phyloP scores from a whole-genome alignment of 1,139 yeast genomes.

The Kluyveromyces sp. region DNA sequence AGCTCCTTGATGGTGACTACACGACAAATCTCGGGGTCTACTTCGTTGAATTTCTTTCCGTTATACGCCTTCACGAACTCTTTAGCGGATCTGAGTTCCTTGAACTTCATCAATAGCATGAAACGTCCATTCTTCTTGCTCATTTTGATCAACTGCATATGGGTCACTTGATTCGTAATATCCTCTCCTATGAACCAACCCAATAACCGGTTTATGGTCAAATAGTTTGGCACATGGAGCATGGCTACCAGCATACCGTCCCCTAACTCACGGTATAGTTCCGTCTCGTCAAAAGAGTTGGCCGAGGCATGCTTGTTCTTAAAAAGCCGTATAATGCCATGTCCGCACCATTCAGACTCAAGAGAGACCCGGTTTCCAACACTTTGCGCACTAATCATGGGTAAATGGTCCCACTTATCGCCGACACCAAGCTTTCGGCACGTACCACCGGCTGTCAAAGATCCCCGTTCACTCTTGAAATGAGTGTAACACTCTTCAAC shows the following conservation, averaged over 20 bases:
- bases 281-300: conserved; percentile 6
- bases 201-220: conserved; percentile 75
- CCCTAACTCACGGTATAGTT: conserved; percentile 33
- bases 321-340: conserved; percentile 66
- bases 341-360: conserved; percentile 45
- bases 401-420: neutral
- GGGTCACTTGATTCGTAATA: conserved; percentile 52
- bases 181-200: conserved; percentile 65
- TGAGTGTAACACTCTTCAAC: neutral
- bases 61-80: conserved; percentile 60
- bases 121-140: conserved; percentile 53
- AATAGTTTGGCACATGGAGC: conserved; percentile 79
- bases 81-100: conserved; percentile 47
- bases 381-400: neutral
- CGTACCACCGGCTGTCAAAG: neutral
- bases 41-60: conserved; percentile 71
- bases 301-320: conserved; percentile 35
- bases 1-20: conserved; percentile 65
- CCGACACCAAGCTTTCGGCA: neutral
- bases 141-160: conserved; percentile 65
- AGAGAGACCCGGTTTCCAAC: conserved; percentile 2
- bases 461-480: neutral
- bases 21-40: conserved; percentile 87
- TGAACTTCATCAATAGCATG: conserved; percentile 71
- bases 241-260: conserved; percentile 69